Evolutionary conservation across 2,329 filamentous ascomycete genomes (phyloP).

Genomic region (Escovopsis sp.): DNA sequence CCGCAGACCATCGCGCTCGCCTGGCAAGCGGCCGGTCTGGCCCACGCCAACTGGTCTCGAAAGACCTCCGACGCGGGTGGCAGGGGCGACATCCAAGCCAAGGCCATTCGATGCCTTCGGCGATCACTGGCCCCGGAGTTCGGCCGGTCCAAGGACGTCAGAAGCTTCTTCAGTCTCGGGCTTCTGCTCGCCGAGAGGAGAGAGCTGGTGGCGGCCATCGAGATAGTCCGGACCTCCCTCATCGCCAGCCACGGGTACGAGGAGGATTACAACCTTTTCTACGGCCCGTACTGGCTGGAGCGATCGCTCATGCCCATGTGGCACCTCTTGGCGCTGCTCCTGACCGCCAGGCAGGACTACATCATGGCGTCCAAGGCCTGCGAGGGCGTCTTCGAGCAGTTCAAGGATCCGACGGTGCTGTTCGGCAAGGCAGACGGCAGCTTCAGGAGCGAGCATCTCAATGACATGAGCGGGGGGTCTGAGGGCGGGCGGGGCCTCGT

Average conservation of each 20-base stretch:
- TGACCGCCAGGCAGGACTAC: slow-evolving; percentile 80
- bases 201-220: slow-evolving; percentile 66
- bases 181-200: slow-evolving; percentile 80
- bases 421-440: slow-evolving; percentile 46
- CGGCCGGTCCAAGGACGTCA: slow-evolving; percentile 51
- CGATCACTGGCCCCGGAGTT: slow-evolving; percentile 56
- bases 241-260: slow-evolving; percentile 39
- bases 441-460: slow-evolving; percentile 54
- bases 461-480: slow-evolving; percentile 26
- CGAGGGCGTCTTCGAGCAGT: slow-evolving; percentile 83
- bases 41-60: slow-evolving; percentile 75
- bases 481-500: slow-evolving; percentile 36
- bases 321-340: slow-evolving; percentile 75
- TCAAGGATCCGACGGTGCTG: slow-evolving; percentile 54
- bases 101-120: slow-evolving; percentile 62
- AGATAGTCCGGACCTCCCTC: slow-evolving; percentile 65
- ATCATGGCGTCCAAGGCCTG: slow-evolving; percentile 67
- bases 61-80: slow-evolving; percentile 61
- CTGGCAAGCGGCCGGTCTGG: slow-evolving; percentile 75
- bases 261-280: slow-evolving; percentile 27
- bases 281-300: slow-evolving; percentile 45
- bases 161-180: slow-evolving; percentile 66
- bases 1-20: slow-evolving; percentile 50
- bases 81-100: slow-evolving; percentile 58
- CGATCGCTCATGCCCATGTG: slow-evolving; percentile 62